Base-by-base conservation (phyloP, 257 asterid genomes). In the Cruciata laevipes region DNA sequence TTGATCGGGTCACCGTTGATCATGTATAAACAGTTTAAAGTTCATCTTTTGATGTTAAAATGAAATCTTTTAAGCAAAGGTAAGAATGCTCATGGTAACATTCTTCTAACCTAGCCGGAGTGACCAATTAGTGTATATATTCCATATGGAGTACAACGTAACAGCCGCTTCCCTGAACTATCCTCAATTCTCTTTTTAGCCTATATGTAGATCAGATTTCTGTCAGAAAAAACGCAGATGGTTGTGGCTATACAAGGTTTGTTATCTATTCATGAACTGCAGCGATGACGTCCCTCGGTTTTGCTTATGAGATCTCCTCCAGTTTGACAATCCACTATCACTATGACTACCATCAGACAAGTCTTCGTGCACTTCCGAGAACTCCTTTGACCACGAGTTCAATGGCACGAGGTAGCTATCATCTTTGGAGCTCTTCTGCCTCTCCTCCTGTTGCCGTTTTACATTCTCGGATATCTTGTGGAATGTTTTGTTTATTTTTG, bases 391-490 rank as follows among this genome's bases (percentile, higher is more conserved):
- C 78, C 89, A 72, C 7, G 95, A 80, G 73, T 82, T 84, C 73
- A 93, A 79, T n/a, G 96, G 97, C 58, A 88, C 87, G 5, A 93
- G 83, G 77, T 79, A 79, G 75, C 92, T 86, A 67, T 93, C 99
- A 65, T 93, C 99, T 79, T 88, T 88, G 18, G 95, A 75, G 58
- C 65, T 80, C 87, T 78, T 88, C 85, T 76, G 83, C 65, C 82
- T 81, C 63, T 71, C 80, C 63, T 71, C 80, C 77, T 94, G 95
- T 6, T 76, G 82, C 65, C 78, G 81, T 75, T 85, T 90, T 80
- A 90, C 86, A n/a, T 90, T 94, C 76, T 94, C 96, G 2, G 99
- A 90, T 84, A 94, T 85, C 81, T 88, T 84, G 63, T 85, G 95
- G 81, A 94, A 84, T 10, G 97, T 90, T 77, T 57, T 85, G 60